Evolutionary conservation across 345 rosid genomes (phyloP).

Genomic region (Salix suchowensis): DNA sequence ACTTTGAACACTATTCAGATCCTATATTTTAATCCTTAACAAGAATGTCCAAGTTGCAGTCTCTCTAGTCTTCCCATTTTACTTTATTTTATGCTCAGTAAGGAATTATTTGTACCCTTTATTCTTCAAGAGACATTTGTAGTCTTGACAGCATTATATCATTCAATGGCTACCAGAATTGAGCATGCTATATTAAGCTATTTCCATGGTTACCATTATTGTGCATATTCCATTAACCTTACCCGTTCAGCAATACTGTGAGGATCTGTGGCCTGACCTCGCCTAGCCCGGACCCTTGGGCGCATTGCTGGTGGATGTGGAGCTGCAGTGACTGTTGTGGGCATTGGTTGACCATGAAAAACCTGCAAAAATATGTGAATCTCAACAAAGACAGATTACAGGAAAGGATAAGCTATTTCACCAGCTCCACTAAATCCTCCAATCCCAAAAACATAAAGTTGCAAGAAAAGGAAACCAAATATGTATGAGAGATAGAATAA

Average conservation of each 20-base stretch:
- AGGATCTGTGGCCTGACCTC: slow-evolving; percentile 99
- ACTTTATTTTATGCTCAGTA: background rate
- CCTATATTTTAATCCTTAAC: background rate
- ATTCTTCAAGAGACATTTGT: background rate
- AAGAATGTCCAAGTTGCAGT: background rate
- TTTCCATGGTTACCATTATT: background rate
- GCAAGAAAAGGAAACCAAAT: background rate
- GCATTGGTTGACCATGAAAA: slow-evolving; percentile 84
- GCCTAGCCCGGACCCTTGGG: slow-evolving; percentile 93
- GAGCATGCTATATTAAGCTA: background rate
- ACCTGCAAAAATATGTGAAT: slow-evolving; percentile 43
- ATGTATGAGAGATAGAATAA: background rate
- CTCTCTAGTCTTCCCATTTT: background rate
- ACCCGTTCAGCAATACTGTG: slow-evolving; percentile 99
- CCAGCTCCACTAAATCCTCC: background rate
- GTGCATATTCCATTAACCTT: slow-evolving; percentile 12
- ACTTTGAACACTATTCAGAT: background rate
- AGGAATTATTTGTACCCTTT: background rate
- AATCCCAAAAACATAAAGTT: background rate
- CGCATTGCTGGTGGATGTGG: slow-evolving; percentile 95
- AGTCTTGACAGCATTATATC: background rate
- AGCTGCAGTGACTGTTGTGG: slow-evolving; percentile 57
- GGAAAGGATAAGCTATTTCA: background rate
- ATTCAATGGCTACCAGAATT: background rate
- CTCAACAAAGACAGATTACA: background rate